Conservation (phyloP, 1,139 yeast genomes). For the Chernovozyma sophiae-reginae region DNA sequence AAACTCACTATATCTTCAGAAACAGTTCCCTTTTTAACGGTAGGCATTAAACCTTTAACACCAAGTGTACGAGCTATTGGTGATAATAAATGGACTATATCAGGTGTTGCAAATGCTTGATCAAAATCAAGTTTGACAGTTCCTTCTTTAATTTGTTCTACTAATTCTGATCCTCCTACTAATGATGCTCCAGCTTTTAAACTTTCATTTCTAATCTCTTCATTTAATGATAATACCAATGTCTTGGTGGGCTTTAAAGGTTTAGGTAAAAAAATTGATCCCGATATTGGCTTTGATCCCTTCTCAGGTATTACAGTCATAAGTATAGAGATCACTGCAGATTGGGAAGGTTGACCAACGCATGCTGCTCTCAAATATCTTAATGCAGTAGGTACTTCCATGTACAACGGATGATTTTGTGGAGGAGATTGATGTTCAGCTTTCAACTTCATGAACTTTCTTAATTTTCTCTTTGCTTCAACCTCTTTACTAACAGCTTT, state of each 20-base stretch:
- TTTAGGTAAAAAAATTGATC: slow-evolving; percentile 73
- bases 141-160: slow-evolving; percentile 60
- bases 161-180: slow-evolving; percentile 72
- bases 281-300: slow-evolving; percentile 73
- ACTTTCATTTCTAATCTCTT: slow-evolving; percentile 51
- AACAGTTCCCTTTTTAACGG: slow-evolving; percentile 82
- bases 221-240: slow-evolving; percentile 63
- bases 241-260: slow-evolving; percentile 64
- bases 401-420: slow-evolving; percentile 54
- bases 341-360: slow-evolving; percentile 71
- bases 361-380: slow-evolving; percentile 83
- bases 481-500: slow-evolving; percentile 3
- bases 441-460: slow-evolving; percentile 32
- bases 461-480: slow-evolving; percentile 19
- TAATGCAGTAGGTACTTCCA: slow-evolving; percentile 71
- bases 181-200: slow-evolving; percentile 50
- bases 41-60: slow-evolving; percentile 88
- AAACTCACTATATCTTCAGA: slow-evolving; percentile 55
- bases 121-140: slow-evolving; percentile 54
- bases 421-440: slow-evolving; percentile 46
- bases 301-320: slow-evolving; percentile 70
- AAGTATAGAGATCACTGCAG: slow-evolving; percentile 65
- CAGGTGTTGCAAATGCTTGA: slow-evolving; percentile 83
- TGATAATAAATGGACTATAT: slow-evolving; percentile 57
- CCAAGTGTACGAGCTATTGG: slow-evolving; percentile 77